These are phyloP conservation scores for Fragosphaeria purpurea DNA, from an alignment of 2,329 filamentous ascomycete genomes.

Conservation along the genomic window DNA sequence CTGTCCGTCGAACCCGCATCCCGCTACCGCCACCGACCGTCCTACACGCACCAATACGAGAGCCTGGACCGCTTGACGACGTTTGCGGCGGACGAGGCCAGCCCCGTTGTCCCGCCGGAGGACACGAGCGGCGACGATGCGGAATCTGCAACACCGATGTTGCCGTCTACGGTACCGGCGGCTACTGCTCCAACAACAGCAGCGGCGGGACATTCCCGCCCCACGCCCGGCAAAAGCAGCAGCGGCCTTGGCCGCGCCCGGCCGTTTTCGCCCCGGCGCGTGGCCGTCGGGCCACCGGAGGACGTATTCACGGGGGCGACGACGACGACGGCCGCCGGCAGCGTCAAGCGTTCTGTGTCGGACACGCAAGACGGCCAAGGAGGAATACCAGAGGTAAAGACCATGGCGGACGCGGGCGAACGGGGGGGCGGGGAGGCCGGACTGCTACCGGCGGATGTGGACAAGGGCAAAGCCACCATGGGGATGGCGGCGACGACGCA, in stretches of 20 bases:
- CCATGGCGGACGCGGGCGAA: too few relatives aligned
- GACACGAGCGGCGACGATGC: neutral
- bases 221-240: conserved; percentile 20
- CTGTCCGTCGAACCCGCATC: conserved; percentile 34
- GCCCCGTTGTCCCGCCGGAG: conserved; percentile 33
- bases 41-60: conserved; percentile 33
- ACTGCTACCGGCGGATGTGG: neutral
- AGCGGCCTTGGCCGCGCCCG: conserved; percentile 29
- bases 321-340: neutral
- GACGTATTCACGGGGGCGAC: conserved; percentile 13
- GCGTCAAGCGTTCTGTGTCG: neutral
- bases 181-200: neutral
- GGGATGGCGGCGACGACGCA: neutral
- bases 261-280: conserved; percentile 50
- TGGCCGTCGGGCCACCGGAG: conserved; percentile 23
- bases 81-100: conserved; percentile 10
- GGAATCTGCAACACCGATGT: too few relatives aligned
- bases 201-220: too few relatives aligned
- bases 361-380: neutral
- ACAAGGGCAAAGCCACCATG: conserved; percentile 1
- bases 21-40: conserved; percentile 15
- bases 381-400: neutral
- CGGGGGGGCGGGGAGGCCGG: neutral
- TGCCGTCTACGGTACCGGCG: neutral
- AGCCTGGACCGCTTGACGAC: conserved; percentile 38